These are phyloP conservation scores for Hamamelis virginiana DNA, from an alignment of 164 flowering plant genomes.

Conservation along the genomic window DNA sequence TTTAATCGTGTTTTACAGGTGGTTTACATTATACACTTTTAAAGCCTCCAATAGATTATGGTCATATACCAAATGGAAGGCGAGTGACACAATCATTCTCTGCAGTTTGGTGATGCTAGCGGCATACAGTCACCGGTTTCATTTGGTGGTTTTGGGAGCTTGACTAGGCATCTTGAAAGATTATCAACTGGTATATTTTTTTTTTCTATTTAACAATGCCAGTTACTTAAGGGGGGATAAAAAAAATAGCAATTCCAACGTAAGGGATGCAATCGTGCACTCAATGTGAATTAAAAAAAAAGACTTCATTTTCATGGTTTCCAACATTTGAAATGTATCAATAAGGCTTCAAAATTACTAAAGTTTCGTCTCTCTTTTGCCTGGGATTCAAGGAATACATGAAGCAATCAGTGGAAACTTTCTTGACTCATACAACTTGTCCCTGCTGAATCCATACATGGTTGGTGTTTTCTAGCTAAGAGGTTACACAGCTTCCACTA, in stretches of 20 bases:
- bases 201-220: neutral
- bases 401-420: slow-evolving; percentile 66
- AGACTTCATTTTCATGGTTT: neutral
- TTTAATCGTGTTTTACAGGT: slow-evolving; percentile 91
- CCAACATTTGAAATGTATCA: neutral
- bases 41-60: slow-evolving; percentile 16
- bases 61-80: slow-evolving; percentile 9
- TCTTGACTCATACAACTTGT: slow-evolving; percentile 74
- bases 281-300: neutral
- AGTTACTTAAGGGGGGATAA: too few species aligned
- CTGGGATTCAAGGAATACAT: slow-evolving; percentile 51
- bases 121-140: slow-evolving; percentile 98
- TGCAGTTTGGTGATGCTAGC: slow-evolving; percentile 98
- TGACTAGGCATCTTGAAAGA: slow-evolving; percentile 91
- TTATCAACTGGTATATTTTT: slow-evolving; percentile 63
- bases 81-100: slow-evolving; percentile 17
- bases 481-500: neutral
- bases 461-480: slow-evolving; percentile 37
- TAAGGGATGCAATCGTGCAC: too few species aligned
- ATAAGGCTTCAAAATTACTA: neutral
- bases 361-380: neutral
- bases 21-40: slow-evolving; percentile 15
- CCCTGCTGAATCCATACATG: slow-evolving; percentile 91
- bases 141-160: slow-evolving; percentile 98
- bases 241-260: too few species aligned